A percentile compares a stretch with the other conserved stretches of the same genome.
phyloP scores from a whole-genome alignment of 164 flowering plant genomes.

The Magnolia kwangsiensis region DNA sequence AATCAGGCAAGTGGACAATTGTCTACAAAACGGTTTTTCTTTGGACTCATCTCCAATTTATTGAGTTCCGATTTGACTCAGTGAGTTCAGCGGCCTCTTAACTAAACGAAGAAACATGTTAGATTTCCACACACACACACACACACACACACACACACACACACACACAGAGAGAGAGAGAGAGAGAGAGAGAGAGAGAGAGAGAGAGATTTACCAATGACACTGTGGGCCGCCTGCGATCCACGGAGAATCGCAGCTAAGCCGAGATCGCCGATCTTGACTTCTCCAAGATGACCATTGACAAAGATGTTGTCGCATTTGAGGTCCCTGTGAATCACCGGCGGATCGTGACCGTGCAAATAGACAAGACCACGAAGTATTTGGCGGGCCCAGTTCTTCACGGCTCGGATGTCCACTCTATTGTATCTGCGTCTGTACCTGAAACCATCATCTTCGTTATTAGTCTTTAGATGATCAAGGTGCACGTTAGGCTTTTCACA shows the following conservation, averaged over 20 bases:
- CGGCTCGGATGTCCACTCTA: slow-evolving; percentile 57
- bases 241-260: slow-evolving; percentile 74
- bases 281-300: slow-evolving; percentile 90
- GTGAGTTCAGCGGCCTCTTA: background rate
- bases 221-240: slow-evolving; percentile 76
- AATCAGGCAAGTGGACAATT: too few relatives aligned
- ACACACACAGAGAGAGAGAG: too few relatives aligned
- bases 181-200: slow-evolving; percentile 3
- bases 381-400: slow-evolving; percentile 89
- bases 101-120: background rate
- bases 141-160: too few relatives aligned
- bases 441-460: background rate
- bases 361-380: slow-evolving; percentile 74
- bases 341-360: slow-evolving; percentile 79
- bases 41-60: too few relatives aligned
- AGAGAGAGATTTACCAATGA: slow-evolving; percentile 49
- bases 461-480: too few relatives aligned
- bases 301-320: slow-evolving; percentile 95
- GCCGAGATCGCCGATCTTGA: slow-evolving; percentile 88
- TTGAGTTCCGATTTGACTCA: background rate
- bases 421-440: slow-evolving; percentile 70
- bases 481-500: too few relatives aligned
- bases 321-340: slow-evolving; percentile 91
- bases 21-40: too few relatives aligned
- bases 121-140: background rate